Conservation (phyloP, 768 basidiomycete species). For the Boletus sensibilis region DNA sequence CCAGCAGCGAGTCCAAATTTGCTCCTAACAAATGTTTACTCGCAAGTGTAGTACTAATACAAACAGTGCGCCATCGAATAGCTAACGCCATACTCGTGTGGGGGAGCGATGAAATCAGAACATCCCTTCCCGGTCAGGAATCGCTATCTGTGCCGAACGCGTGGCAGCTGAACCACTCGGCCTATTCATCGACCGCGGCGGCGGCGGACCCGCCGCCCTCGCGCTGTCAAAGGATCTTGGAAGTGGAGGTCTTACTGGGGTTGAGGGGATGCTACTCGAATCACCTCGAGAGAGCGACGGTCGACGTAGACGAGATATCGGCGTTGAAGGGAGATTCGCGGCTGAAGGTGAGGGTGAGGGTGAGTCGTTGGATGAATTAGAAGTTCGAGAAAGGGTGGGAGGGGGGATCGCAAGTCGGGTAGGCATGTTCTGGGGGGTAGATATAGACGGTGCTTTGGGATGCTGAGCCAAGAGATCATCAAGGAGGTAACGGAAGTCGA, state of each 20-base stretch:
- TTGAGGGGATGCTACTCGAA: constrained; percentile 29
- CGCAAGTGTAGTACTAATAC: not conserved
- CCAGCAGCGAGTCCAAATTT: no score
- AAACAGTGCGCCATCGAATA: not conserved
- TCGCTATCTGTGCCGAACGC: constrained; percentile 49
- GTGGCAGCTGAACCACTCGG: constrained; percentile 49
- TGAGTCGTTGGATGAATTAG: constrained; percentile 12
- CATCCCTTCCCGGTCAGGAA: constrained; percentile 62
- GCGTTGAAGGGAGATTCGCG: constrained; percentile 21
- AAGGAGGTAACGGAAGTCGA: constrained; percentile 94
- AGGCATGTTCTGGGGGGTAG: constrained; percentile 25
- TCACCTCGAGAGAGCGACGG: constrained; percentile 23
- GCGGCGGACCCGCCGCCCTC: constrained; percentile 52
- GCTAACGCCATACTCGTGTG: not conserved
- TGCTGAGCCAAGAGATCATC: constrained; percentile 61
- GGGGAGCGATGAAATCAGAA: constrained; percentile 37
- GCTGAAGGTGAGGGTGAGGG: constrained; percentile 16
- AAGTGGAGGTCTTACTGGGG: constrained; percentile 24
- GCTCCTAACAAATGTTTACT: not conserved
- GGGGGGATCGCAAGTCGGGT: constrained; percentile 27
- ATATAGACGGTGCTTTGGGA: constrained; percentile 38
- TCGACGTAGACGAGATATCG: constrained; percentile 29
- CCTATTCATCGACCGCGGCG: constrained; percentile 65
- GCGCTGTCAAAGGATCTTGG: constrained; percentile 23
- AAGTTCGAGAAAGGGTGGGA: constrained; percentile 16